A percentile compares a stretch with the other conserved stretches of the same genome.
Evolutionary conservation across 768 basidiomycete species (phyloP).

Genomic region (Kockovaella imperatae): DNA sequence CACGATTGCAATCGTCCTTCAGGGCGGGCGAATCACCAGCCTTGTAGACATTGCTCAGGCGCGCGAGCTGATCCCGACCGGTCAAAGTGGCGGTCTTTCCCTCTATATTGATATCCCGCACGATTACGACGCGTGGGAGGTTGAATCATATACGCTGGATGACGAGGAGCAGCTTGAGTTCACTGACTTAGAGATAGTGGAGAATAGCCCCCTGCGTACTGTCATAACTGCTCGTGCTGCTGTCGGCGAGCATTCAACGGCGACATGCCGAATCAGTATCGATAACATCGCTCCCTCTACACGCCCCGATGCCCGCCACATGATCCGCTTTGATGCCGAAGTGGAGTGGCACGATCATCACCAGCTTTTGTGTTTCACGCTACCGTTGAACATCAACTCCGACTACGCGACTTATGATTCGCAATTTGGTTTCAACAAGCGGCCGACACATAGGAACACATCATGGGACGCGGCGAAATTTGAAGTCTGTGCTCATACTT

Average conservation of each 20-base stretch:
- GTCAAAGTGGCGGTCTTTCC: constrained; percentile 18
- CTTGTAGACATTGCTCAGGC: constrained; percentile 8
- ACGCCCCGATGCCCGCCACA: constrained; percentile 55
- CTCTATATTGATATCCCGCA: constrained; percentile 27
- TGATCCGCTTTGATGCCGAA: constrained; percentile 69
- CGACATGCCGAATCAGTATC: neutral
- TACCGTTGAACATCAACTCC: constrained; percentile 75
- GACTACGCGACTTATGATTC: constrained; percentile 83
- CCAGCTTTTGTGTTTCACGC: constrained; percentile 52
- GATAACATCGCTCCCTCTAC: constrained; percentile 62
- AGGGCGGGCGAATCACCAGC: constrained; percentile 17
- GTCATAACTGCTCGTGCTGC: neutral
- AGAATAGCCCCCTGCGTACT: constrained; percentile 4
- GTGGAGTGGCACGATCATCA: constrained; percentile 50
- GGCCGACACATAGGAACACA: constrained; percentile 92
- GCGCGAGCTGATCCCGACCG: constrained; percentile 20
- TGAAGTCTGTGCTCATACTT: constrained; percentile 90
- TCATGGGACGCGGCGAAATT: constrained; percentile 65
- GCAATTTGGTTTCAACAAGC: constrained; percentile 80
- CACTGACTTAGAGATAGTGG: constrained; percentile 10
- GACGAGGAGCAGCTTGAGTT: constrained; percentile 9
- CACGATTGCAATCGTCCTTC: neutral
- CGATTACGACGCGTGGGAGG: constrained; percentile 27
- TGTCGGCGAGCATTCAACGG: too few relatives aligned
- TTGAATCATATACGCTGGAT: constrained; percentile 26